These are phyloP conservation scores for Sordaria brevicollis DNA, from an alignment of 495 filamentous ascomycete genomes.

Conservation along the genomic window DNA sequence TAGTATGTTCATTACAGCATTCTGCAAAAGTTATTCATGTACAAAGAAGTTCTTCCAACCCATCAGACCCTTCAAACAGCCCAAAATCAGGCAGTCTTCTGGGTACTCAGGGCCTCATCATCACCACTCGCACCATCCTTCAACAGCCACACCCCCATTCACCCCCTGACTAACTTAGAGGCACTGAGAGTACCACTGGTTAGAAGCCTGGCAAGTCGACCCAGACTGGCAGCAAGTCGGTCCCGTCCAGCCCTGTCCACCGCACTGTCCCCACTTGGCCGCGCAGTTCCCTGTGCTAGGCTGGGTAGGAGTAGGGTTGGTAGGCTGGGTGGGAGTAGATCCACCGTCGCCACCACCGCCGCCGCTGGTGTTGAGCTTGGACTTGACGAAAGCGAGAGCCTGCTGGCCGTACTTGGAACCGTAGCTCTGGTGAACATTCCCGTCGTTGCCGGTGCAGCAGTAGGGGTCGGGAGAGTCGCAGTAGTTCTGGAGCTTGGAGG, in stretches of 20 bases:
- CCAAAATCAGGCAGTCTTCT: not conserved
- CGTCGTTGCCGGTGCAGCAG: constrained; percentile 52
- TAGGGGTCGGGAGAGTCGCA: constrained; percentile 54
- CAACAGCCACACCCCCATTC: not conserved
- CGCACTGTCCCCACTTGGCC: constrained; percentile 22
- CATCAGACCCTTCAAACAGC: not conserved
- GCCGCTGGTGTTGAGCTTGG: constrained; percentile 17
- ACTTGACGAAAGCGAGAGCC: constrained; percentile 45
- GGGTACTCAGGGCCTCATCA: not conserved
- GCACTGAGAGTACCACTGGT: constrained; percentile 27
- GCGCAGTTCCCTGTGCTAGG: constrained; percentile 17
- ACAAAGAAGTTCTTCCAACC: not conserved
- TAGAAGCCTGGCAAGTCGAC: constrained; percentile 19
- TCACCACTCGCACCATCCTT: constrained; percentile 6
- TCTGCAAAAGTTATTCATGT: not conserved
- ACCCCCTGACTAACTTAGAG: constrained; percentile 5
- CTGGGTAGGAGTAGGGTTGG: constrained; percentile 1
- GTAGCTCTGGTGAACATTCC: constrained; percentile 47
- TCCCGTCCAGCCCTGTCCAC: constrained; percentile 20
- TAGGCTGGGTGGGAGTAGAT: constrained; percentile 1
- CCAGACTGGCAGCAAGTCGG: constrained; percentile 15
- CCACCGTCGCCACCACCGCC: constrained; percentile 9
- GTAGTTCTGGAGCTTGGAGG: constrained; percentile 47
- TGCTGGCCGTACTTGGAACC: constrained; percentile 47
- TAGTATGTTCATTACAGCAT: not conserved